These are phyloP conservation scores for Arachis monticola DNA, from an alignment of 331 rosid species.

Conservation along the genomic window DNA sequence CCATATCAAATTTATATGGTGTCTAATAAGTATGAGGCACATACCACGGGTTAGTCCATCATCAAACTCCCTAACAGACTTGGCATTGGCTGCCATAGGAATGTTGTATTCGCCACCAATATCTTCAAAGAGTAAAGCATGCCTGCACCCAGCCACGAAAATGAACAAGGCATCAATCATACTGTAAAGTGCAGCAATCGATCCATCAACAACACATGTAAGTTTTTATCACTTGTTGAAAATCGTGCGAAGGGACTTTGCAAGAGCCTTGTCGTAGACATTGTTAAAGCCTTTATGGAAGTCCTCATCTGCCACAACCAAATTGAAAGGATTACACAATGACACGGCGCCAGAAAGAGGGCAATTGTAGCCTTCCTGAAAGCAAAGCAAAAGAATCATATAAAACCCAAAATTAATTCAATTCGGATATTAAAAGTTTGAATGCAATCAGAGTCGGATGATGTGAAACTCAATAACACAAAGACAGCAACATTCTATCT, in stretches of 20 bases:
- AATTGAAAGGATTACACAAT: slow-evolving; percentile 92
- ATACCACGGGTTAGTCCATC: slow-evolving; percentile 92
- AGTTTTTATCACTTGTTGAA: slow-evolving; percentile 66
- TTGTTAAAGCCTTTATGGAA: slow-evolving; percentile 87
- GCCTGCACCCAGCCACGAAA: slow-evolving; percentile 51
- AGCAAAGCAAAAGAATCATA: slow-evolving; percentile 33
- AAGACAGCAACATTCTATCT: not conserved
- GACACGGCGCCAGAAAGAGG: slow-evolving; percentile 96
- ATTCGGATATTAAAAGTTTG: not conserved
- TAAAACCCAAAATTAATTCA: slow-evolving; percentile 32
- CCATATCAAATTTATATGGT: slow-evolving; percentile 29
- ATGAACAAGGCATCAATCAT: not conserved
- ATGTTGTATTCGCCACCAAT: slow-evolving; percentile 73
- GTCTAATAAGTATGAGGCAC: slow-evolving; percentile 30
- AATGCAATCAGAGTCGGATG: not conserved
- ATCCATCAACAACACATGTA: slow-evolving; percentile 23
- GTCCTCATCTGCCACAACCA: slow-evolving; percentile 86
- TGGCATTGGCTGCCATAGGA: slow-evolving; percentile 72
- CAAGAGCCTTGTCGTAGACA: slow-evolving; percentile 80
- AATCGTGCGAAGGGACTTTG: slow-evolving; percentile 64
- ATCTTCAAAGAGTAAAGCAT: slow-evolving; percentile 79
- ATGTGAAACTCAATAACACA: not conserved
- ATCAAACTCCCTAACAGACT: slow-evolving; percentile 81
- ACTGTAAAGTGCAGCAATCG: slow-evolving; percentile 1
- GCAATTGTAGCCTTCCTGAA: slow-evolving; percentile 71